Conservation (phyloP, 2,329 filamentous ascomycete species). For the Aspergillus thermomutatus region DNA sequence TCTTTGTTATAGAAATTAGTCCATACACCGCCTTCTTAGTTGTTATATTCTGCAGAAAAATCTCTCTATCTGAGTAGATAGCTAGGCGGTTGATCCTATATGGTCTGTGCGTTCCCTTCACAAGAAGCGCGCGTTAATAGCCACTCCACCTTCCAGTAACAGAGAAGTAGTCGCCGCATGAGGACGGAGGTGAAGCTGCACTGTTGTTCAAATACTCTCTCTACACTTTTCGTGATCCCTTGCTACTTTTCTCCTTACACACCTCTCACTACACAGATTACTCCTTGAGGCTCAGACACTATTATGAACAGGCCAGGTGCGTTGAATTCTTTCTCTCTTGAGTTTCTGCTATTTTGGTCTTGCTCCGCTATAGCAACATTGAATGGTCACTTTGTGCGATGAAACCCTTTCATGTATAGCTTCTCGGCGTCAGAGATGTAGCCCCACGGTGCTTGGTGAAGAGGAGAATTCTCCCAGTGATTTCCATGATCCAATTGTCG, state of each 20-base stretch:
- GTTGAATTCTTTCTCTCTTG: constrained; percentile 3
- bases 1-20: neutral
- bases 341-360: constrained; percentile 20
- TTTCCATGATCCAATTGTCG: neutral
- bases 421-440: neutral
- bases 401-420: neutral
- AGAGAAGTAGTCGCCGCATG: constrained; percentile 21
- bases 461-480: neutral
- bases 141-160: constrained; percentile 28
- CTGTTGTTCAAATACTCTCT: constrained; percentile 8
- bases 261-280: constrained; percentile 7
- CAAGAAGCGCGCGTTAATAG: constrained; percentile 21
- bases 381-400: neutral
- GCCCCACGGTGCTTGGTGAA: neutral
- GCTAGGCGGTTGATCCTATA: neutral
- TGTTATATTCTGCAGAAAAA: neutral
- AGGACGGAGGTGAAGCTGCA: constrained; percentile 13
- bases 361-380: neutral
- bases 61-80: neutral
- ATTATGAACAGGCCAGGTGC: constrained; percentile 51
- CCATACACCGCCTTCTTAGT: neutral
- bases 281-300: constrained; percentile 12
- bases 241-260: constrained; percentile 1
- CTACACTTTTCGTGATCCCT: neutral
- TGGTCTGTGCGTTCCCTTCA: constrained; percentile 14